Conservation (phyloP, 2,329 filamentous ascomycete genomes). For the Nemania sp. region DNA sequence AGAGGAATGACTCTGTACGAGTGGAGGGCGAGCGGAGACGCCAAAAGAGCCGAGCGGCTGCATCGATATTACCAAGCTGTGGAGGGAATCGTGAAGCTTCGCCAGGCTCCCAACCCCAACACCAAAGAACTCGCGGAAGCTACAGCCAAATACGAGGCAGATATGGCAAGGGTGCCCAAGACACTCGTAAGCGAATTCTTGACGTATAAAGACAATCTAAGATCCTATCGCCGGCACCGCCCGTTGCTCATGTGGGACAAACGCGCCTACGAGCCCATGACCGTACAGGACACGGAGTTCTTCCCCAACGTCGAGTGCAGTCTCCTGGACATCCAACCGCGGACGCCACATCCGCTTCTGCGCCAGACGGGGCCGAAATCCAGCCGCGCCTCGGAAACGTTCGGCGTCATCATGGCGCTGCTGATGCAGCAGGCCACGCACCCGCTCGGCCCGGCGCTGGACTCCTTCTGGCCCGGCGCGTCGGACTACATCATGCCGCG, state of each 20-base stretch:
- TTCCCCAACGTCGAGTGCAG: conserved; percentile 61
- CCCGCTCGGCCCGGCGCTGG: conserved; percentile 50
- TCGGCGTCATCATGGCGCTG: conserved; percentile 54
- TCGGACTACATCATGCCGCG: conserved; percentile 53
- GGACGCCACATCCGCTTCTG: conserved; percentile 52
- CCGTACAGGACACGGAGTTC: conserved; percentile 62
- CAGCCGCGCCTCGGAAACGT: conserved; percentile 51
- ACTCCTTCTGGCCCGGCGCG: conserved; percentile 62
- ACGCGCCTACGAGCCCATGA: conserved; percentile 70
- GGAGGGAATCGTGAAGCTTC: conserved; percentile 18
- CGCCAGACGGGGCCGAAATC: conserved; percentile 48
- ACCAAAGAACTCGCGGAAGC: conserved; percentile 35
- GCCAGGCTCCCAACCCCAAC: conserved; percentile 19
- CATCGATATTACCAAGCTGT: neutral
- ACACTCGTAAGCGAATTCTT: conserved; percentile 41
- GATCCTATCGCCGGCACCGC: conserved; percentile 52
- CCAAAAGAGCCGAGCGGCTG: conserved; percentile 12
- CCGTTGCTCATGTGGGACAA: conserved; percentile 69
- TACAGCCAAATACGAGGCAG: conserved; percentile 42
- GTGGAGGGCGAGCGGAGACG: too few species aligned
- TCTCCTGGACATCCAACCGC: conserved; percentile 71
- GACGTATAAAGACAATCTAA: conserved; percentile 56
- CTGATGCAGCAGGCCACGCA: conserved; percentile 43
- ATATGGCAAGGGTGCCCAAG: conserved; percentile 32
- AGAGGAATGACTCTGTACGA: too few species aligned